Evolutionary conservation across 352 stramenopile genomes (phyloP).

Genomic region (Chrysophaeum taylorii): DNA sequence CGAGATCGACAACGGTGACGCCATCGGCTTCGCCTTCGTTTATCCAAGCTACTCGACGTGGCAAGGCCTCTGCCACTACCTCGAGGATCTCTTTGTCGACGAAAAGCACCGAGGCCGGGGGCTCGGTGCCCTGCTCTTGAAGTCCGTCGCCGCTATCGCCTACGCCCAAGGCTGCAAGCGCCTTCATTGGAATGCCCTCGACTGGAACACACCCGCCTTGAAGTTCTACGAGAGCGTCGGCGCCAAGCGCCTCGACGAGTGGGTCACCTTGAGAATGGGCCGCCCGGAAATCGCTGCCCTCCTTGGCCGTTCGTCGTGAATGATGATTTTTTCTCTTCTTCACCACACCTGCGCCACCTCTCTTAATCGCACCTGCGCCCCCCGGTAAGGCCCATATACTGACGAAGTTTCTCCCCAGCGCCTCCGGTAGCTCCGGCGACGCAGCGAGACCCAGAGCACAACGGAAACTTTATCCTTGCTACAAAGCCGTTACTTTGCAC

Average conservation of each 20-base stretch:
- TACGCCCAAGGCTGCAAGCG: slow-evolving; percentile 25
- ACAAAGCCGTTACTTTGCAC: too few species aligned
- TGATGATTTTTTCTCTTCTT: too few species aligned
- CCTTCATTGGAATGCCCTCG: slow-evolving; percentile 38
- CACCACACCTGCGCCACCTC: too few species aligned
- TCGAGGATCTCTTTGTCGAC: slow-evolving; percentile 46
- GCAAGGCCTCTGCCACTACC: slow-evolving; percentile 34
- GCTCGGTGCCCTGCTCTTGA: slow-evolving; percentile 33
- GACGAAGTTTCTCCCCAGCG: too few species aligned
- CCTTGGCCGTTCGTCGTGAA: too few species aligned
- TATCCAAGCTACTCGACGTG: slow-evolving; percentile 33
- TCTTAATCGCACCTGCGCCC: too few species aligned
- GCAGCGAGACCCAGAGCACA: too few species aligned
- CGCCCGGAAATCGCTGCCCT: too few species aligned
- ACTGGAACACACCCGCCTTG: slow-evolving; percentile 42
- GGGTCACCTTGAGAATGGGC: slow-evolving; percentile 25
- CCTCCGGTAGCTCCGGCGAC: too few species aligned
- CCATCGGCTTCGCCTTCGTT: slow-evolving; percentile 35
- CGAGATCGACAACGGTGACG: background rate
- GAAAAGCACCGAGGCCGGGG: slow-evolving; percentile 29
- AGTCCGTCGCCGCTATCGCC: slow-evolving; percentile 26
- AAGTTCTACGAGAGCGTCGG: slow-evolving; percentile 40
- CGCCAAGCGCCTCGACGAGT: slow-evolving; percentile 27
- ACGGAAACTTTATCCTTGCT: too few species aligned
- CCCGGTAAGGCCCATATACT: too few species aligned